phyloP scores from a whole-genome alignment of 768 basidiomycete species.

The Lactifluus rugatus region DNA sequence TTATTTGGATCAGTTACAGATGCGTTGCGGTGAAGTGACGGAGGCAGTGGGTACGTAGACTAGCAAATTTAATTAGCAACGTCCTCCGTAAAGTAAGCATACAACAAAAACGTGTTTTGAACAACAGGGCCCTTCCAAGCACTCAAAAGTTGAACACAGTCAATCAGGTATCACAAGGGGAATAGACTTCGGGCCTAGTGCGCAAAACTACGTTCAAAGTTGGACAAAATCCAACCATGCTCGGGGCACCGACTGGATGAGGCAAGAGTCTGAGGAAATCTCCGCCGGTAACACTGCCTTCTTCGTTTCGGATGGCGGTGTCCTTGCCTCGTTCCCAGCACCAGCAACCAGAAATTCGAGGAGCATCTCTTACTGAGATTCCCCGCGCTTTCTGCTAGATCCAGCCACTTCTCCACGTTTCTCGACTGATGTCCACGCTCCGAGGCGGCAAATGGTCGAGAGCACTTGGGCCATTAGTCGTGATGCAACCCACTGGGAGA shows the following conservation, averaged over 20 bases:
- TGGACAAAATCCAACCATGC: neutral
- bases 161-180: conserved; percentile 13
- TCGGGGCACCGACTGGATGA: neutral
- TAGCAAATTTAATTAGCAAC: neutral
- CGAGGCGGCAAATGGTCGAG: conserved; percentile 9
- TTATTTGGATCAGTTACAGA: neutral
- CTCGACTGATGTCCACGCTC: conserved; percentile 11
- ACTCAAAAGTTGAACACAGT: neutral
- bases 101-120: neutral
- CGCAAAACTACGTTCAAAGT: conserved; percentile 16
- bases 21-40: neutral
- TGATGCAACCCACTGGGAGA: conserved; percentile 60
- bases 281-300: conserved; percentile 11
- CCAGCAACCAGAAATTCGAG: conserved; percentile 6
- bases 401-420: conserved; percentile 4
- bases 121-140: neutral
- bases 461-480: conserved; percentile 44
- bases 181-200: conserved; percentile 13
- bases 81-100: neutral
- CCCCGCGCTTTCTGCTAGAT: conserved; percentile 4
- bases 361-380: conserved; percentile 12
- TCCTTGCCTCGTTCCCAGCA: conserved; percentile 11
- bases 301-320: conserved; percentile 14
- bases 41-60: neutral
- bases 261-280: conserved; percentile 4